Evolutionary conservation across 345 rosid genomes (phyloP), one percentile per base, ranked within the genome.

Genomic region (Fremontodendron californicum): DNA sequence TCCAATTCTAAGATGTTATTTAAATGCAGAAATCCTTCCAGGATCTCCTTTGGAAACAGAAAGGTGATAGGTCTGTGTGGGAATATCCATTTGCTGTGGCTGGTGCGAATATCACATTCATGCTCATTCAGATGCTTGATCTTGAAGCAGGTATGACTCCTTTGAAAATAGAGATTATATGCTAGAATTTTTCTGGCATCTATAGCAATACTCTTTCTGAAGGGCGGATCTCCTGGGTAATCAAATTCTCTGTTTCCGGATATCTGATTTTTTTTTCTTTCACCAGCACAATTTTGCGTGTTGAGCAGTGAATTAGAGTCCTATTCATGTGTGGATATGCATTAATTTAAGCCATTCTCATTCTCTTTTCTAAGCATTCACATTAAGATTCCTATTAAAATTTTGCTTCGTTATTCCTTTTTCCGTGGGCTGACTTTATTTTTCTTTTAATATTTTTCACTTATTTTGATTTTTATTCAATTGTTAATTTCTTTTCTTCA

Each of bases 61-160:
- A 92, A 84, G 99, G 99, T 74, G 94, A 90, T 68, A 83, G 99
- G 37, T 93, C 99, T 18, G 88, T 90, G 46, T 95, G 99, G 99
- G 99, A 95, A 81, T 95, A 95, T 89, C 99, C 99, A 40, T 95
- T 95, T 85, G 97, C 99, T 82, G n/a, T n/a, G n/a, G n/a, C n/a
- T n/a, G n/a, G n/a, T n/a, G n/a, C n/a, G n/a, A n/a, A n/a, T n/a
- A n/a, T 95, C 71, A 92, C 99, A 51, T 95, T 95, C 85, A 95
- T 95, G 99, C 98, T 95, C 74, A 89, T 92, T 79, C 99, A 95
- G 83, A 93, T 95, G 98, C 97, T 95, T 67, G 99, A 95, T 86
- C 96, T 96, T 74, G 98, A 96, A 93, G 97, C 97, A 90, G 97
- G 99, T 93, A 9, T 72, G 62, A 11, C 29, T 13, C 19, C 29